Conservation (phyloP, 352 stramenopile species). For the Poterioochromonas sp. region DNA sequence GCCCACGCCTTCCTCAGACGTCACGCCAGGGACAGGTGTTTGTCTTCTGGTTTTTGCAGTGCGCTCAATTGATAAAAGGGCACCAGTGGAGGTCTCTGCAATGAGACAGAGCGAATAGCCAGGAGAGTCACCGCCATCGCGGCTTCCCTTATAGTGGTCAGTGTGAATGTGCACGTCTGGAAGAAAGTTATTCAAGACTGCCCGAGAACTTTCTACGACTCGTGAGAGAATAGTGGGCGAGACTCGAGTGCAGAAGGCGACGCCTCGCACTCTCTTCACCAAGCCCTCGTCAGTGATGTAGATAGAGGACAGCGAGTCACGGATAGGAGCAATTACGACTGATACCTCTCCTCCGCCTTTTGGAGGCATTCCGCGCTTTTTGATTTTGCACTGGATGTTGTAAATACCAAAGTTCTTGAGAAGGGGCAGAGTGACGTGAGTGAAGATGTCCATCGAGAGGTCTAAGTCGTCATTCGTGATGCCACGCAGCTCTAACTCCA, state of each 20-base stretch:
- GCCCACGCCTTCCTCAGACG: slow-evolving; percentile 44
- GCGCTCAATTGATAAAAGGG: slow-evolving; percentile 81
- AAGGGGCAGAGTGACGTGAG: slow-evolving; percentile 81
- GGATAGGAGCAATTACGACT: slow-evolving; percentile 86
- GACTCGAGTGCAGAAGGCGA: slow-evolving; percentile 89
- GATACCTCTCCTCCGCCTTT: slow-evolving; percentile 64
- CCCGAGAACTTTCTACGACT: slow-evolving; percentile 85
- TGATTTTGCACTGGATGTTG: slow-evolving; percentile 53
- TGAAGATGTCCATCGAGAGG: slow-evolving; percentile 83
- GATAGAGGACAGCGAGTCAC: slow-evolving; percentile 80
- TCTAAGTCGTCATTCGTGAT: slow-evolving; percentile 79
- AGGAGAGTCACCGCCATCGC: slow-evolving; percentile 1
- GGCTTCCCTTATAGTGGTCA: slow-evolving; percentile 84
- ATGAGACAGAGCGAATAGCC: slow-evolving; percentile 55
- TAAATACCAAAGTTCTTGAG: slow-evolving; percentile 92
- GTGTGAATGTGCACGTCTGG: slow-evolving; percentile 99
- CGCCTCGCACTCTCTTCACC: slow-evolving; percentile 92
- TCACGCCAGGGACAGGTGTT: slow-evolving; percentile 16
- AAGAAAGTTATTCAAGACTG: slow-evolving; percentile 92
- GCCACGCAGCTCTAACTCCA: slow-evolving; percentile 82
- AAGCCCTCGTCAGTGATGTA: slow-evolving; percentile 90
- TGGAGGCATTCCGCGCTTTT: slow-evolving; percentile 73
- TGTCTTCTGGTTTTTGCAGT: slow-evolving; percentile 48
- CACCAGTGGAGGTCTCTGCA: slow-evolving; percentile 91
- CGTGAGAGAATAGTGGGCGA: slow-evolving; percentile 92